Percentiles rank a stretch among this genome's conserved stretches.
These are phyloP conservation scores for Phytophthora pseudosyringae DNA, from an alignment of 352 stramenopile genomes.

Conservation along the genomic window DNA sequence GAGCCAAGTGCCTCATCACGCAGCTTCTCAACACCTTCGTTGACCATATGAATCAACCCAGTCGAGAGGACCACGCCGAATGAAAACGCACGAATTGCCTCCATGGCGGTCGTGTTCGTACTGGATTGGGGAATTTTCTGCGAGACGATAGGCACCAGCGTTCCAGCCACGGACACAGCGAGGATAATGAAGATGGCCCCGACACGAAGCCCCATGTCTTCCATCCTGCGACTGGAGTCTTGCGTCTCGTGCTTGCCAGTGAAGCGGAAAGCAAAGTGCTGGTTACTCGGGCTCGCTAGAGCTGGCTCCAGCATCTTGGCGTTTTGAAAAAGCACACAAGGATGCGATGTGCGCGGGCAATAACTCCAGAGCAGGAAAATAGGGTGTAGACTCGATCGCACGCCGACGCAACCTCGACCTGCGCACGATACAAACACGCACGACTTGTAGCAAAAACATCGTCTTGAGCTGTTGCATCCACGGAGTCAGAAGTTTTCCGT, in stretches of 20 bases:
- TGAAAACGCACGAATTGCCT: constrained; percentile 53
- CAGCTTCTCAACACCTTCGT: constrained; percentile 55
- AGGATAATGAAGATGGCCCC: constrained; percentile 56
- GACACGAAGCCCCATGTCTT: constrained; percentile 43
- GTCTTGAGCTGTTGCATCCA: neutral
- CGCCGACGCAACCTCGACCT: neutral
- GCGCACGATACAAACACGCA: neutral
- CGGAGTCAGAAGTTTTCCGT: neutral
- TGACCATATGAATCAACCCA: constrained; percentile 74
- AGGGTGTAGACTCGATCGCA: constrained; percentile 6
- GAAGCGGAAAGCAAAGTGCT: neutral
- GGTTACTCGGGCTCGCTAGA: neutral
- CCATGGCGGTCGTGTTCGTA: constrained; percentile 39
- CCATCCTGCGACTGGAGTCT: neutral
- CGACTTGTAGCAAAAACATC: neutral
- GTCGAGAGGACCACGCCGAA: constrained; percentile 68
- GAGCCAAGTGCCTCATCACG: constrained; percentile 50
- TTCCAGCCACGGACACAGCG: constrained; percentile 36
- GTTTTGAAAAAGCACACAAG: constrained; percentile 3
- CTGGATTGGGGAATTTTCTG: constrained; percentile 26
- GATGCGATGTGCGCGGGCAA: constrained; percentile 9
- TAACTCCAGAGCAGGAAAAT: constrained; percentile 16
- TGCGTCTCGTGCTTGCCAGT: neutral
- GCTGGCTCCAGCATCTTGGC: neutral
- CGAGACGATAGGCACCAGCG: constrained; percentile 44